Conservation (phyloP, 179 eudicot genomes). For the Vitellaria paradoxa region DNA sequence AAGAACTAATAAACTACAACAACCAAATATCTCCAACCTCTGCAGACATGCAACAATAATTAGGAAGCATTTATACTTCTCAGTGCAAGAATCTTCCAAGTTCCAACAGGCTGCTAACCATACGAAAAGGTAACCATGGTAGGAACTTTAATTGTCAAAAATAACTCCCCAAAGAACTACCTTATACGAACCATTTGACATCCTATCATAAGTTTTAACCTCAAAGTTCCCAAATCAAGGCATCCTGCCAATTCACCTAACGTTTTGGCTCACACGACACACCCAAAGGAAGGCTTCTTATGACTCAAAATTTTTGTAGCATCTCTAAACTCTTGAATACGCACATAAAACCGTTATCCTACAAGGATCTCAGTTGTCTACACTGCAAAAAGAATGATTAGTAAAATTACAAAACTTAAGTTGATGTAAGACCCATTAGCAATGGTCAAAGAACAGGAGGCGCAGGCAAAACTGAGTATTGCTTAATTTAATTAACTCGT, state of each 20-base stretch:
- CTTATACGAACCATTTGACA: not conserved
- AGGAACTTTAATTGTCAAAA: not conserved
- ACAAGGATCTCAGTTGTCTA: not conserved
- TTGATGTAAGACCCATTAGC: not conserved
- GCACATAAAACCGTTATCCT: not conserved
- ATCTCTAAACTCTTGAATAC: not conserved
- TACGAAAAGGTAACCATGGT: not conserved
- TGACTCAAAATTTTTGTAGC: not conserved
- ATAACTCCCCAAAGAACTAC: not conserved
- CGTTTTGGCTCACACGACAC: not conserved
- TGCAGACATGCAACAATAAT: not conserved
- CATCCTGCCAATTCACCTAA: constrained; percentile 1
- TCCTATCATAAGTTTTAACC: not conserved
- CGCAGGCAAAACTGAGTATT: not conserved
- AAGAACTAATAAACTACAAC: not conserved
- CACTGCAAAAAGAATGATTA: not conserved
- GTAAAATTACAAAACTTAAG: not conserved
- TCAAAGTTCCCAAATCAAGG: not conserved
- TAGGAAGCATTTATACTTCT: not conserved
- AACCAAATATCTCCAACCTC: not conserved
- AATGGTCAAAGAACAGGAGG: not conserved
- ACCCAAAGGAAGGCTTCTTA: not conserved
- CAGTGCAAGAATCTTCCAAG: not conserved
- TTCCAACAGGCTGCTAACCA: not conserved
- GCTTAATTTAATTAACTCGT: not conserved